A percentile compares a stretch with the other conserved stretches of the same genome.
Evolutionary conservation across 1,139 yeast genomes (phyloP).

Genomic region (Casaregolazyma suthepensis): DNA sequence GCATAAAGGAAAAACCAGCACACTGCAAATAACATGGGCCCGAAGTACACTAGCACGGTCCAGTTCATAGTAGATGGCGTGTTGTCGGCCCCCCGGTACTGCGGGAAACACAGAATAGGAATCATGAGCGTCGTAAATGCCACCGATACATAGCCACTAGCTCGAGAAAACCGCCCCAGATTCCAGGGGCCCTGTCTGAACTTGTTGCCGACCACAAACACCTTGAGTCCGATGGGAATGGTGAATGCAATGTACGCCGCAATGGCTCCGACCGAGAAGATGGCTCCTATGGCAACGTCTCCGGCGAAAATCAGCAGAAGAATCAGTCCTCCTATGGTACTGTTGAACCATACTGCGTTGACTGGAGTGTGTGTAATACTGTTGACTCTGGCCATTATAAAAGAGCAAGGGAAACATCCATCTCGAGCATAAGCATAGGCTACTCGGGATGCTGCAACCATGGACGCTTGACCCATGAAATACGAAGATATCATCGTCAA

Average conservation of each 20-base stretch:
- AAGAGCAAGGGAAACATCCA: conserved; percentile 59
- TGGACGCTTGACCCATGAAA: conserved; percentile 65
- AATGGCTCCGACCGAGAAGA: conserved; percentile 72
- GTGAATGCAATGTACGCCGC: conserved; percentile 66
- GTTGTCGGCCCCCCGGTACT: conserved; percentile 39
- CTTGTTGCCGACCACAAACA: conserved; percentile 45
- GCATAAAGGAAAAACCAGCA: conserved; percentile 55
- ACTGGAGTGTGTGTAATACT: conserved; percentile 58
- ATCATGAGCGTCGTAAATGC: conserved; percentile 51
- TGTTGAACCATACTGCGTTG: conserved; percentile 63
- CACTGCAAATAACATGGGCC: conserved; percentile 50
- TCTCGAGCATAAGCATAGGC: conserved; percentile 67
- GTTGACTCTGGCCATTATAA: conserved; percentile 50
- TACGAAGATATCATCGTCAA: conserved; percentile 55
- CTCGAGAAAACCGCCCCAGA: conserved; percentile 48
- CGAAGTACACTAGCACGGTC: conserved; percentile 64
- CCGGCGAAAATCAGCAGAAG: conserved; percentile 62
- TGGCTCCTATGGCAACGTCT: conserved; percentile 63
- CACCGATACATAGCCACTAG: conserved; percentile 32
- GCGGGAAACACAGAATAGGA: conserved; percentile 63
- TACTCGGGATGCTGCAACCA: conserved; percentile 66
- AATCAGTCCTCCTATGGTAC: conserved; percentile 50
- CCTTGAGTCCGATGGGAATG: conserved; percentile 57
- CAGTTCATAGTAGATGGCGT: conserved; percentile 56
- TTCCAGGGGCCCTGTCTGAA: conserved; percentile 69